Conservation (phyloP, 768 basidiomycete species). For the Mycena floridula region DNA sequence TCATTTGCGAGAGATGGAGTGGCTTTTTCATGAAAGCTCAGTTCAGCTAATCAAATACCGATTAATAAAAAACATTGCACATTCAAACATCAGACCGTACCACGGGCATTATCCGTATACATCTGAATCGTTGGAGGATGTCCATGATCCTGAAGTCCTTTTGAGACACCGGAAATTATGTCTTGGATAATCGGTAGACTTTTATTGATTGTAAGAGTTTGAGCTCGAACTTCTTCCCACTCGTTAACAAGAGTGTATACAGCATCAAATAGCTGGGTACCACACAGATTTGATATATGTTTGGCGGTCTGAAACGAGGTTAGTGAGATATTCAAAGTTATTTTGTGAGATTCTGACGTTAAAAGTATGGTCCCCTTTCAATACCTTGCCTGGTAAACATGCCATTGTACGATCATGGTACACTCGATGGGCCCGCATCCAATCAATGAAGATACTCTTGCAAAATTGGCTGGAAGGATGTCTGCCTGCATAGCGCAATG, state of each 20-base stretch:
- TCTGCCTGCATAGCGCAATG: constrained; percentile 7
- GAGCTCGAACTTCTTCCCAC: constrained; percentile 9
- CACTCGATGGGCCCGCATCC: constrained; percentile 6
- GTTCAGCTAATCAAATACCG: constrained; percentile 4
- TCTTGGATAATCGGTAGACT: constrained; percentile 5
- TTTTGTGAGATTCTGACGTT: constrained; percentile 11
- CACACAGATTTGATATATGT: constrained; percentile 11
- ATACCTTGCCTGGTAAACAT: constrained; percentile 4
- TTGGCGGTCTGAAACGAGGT: constrained; percentile 4
- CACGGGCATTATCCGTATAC: constrained; percentile 13
- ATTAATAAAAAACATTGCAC: background rate
- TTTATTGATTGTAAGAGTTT: constrained; percentile 8
- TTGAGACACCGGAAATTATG: constrained; percentile 5
- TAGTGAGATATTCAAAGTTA: no score
- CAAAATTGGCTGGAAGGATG: constrained; percentile 8
- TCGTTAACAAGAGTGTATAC: constrained; percentile 8
- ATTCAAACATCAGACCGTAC: constrained; percentile 6
- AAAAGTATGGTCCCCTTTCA: constrained; percentile 14
- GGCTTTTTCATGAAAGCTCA: constrained; percentile 8
- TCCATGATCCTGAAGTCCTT: constrained; percentile 6
- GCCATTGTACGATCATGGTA: constrained; percentile 11
- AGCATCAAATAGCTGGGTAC: constrained; percentile 9
- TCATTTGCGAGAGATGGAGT: constrained; percentile 6
- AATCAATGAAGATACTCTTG: constrained; percentile 11
- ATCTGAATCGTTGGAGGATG: constrained; percentile 5